Conservation (phyloP, 805 yeast genomes). For the Ogataea naganishii region DNA sequence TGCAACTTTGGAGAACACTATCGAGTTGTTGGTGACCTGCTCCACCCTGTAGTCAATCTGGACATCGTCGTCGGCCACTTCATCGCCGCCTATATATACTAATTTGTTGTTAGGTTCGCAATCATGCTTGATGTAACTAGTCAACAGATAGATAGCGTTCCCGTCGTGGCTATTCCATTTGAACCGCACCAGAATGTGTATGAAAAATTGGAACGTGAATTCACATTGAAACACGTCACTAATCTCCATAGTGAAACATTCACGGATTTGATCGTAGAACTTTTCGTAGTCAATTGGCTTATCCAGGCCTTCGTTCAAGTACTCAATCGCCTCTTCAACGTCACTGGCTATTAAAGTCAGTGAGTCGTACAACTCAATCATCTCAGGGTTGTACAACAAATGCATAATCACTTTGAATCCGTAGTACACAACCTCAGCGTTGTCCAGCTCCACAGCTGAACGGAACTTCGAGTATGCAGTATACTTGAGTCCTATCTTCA, state of each 20-base stretch:
- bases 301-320: constrained; percentile 2
- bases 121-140: constrained; percentile 9
- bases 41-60: constrained; percentile 17
- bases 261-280: constrained; percentile 7
- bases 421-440: constrained; percentile 12
- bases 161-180: constrained; percentile 17
- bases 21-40: constrained; percentile 10
- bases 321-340: constrained; percentile 7
- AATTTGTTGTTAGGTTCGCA: constrained; percentile 10
- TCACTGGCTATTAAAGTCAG: constrained; percentile 7
- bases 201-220: constrained; percentile 9
- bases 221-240: neutral
- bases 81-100: constrained; percentile 5
- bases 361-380: constrained; percentile 10
- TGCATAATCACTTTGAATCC: constrained; percentile 13
- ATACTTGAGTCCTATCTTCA: constrained; percentile 11
- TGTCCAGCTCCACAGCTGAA: constrained; percentile 5
- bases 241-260: constrained; percentile 14
- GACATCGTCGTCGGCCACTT: constrained; percentile 14
- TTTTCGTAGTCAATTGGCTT: constrained; percentile 4
- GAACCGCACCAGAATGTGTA: constrained; percentile 14
- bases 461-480: constrained; percentile 15
- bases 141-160: constrained; percentile 16
- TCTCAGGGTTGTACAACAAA: constrained; percentile 11
- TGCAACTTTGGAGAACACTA: too few species aligned